phyloP scores from a whole-genome alignment of 805 yeast genomes.

The Starmerella scarabaei region DNA sequence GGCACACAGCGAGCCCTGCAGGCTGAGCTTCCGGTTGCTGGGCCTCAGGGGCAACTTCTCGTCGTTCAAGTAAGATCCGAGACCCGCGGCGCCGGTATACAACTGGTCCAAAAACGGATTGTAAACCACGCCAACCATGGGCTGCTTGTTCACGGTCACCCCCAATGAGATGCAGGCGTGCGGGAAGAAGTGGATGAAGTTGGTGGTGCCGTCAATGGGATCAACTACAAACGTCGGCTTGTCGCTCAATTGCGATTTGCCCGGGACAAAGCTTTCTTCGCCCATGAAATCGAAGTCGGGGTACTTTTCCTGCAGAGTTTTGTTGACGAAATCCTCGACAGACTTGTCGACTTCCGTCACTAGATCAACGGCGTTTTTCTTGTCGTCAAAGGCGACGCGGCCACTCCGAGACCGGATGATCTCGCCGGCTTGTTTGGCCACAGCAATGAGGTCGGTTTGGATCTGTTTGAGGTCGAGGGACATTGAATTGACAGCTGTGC shows the following conservation, averaged over 20 bases:
- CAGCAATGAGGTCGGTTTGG: conserved; percentile 28
- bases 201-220: conserved; percentile 55
- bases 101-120: conserved; percentile 45
- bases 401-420: conserved; percentile 41
- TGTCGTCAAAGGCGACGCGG: conserved; percentile 37
- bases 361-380: conserved; percentile 47
- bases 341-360: conserved; percentile 50
- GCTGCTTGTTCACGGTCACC: conserved; percentile 35
- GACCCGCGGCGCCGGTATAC: conserved; percentile 42
- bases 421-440: conserved; percentile 38
- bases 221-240: conserved; percentile 54
- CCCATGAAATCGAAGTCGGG: conserved; percentile 47
- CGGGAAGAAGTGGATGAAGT: conserved; percentile 51
- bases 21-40: conserved; percentile 29
- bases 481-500: conserved; percentile 16
- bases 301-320: conserved; percentile 27
- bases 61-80: conserved; percentile 43
- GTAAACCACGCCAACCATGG: conserved; percentile 54
- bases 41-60: conserved; percentile 30
- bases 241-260: conserved; percentile 34
- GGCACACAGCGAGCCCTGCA: conserved; percentile 44
- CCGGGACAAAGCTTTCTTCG: conserved; percentile 45
- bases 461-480: conserved; percentile 27
- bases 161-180: conserved; percentile 51
- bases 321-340: conserved; percentile 36